Evolutionary conservation across 1,284 basidiomycete genomes (phyloP), one percentile per base, ranked within the genome.

Genomic region (Irpex sp.): DNA sequence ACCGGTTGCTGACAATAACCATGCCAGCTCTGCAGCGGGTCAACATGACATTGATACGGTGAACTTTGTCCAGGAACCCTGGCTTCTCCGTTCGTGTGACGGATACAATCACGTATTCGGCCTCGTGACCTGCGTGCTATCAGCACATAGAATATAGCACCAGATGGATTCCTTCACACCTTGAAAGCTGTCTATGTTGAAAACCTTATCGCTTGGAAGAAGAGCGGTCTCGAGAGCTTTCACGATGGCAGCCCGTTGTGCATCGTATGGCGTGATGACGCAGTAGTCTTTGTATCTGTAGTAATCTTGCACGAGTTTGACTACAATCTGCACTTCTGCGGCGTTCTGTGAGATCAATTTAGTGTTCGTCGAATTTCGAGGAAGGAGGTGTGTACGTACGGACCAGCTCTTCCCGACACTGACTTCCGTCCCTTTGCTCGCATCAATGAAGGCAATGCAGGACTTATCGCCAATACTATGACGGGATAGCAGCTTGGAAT

Each of bases 251-350:
- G 71, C 71, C 10, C 80, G 65, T 67, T 82, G 80, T 1, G 77
- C 74, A 61, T 82, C 80, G 58, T 82, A 82, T 0, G 79, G 80
- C 0, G 80, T 82, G 54, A 82, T 79, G 58, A 82, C 65, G 37
- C 74, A 73, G 61, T 76, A 80, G 3, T 77, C 64, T 42, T 51
- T 65, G 14, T 63, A 12, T n/a, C 64, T 62, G 60, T 78, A 76
- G 65, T 80, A 79, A 7, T 70, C 59, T 35, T 67, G 71, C 6
- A 80, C 74, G 12, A 82, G 71, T 52, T 77, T 66, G 0, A 75
- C 71, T 5, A 81, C 70, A 0, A 70, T 71, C n/a, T 73, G 64
- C 0, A 74, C 71, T 67, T 84, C 81, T 59, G 68, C 69, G 2
- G 18, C 37, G 62, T 83, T 83, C 82, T 84, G 47, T 4, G 7